phyloP scores from a whole-genome alignment of 805 yeast species.

The Jamesozyma jinghongensis region DNA sequence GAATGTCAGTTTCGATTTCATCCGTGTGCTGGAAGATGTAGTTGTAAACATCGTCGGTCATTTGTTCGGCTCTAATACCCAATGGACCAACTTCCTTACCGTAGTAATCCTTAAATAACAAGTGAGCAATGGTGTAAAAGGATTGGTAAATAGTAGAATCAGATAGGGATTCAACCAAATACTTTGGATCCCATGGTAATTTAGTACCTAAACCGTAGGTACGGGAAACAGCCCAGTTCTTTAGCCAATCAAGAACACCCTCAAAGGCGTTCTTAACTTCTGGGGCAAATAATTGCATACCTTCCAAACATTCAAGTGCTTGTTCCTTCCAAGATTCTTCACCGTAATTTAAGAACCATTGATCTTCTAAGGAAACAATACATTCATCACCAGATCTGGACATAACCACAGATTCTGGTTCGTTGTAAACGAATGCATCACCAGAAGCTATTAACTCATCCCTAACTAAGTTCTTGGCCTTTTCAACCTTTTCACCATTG shows the following conservation, averaged over 20 bases:
- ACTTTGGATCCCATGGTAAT: slow-evolving; percentile 94
- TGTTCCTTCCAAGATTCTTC: slow-evolving; percentile 80
- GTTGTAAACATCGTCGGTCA: slow-evolving; percentile 92
- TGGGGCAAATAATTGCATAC: slow-evolving; percentile 67
- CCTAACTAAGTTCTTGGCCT: slow-evolving; percentile 79
- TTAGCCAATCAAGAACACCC: slow-evolving; percentile 90
- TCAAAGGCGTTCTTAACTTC: slow-evolving; percentile 90
- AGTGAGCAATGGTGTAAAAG: slow-evolving; percentile 81
- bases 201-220: slow-evolving; percentile 91
- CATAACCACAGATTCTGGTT: slow-evolving; percentile 83
- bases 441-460: slow-evolving; percentile 70
- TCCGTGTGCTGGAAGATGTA: slow-evolving; percentile 74
- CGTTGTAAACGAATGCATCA: slow-evolving; percentile 81
- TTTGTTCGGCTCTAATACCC: slow-evolving; percentile 65
- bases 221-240: slow-evolving; percentile 97
- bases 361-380: slow-evolving; percentile 94
- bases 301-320: slow-evolving; percentile 68
- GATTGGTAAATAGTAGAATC: slow-evolving; percentile 96
- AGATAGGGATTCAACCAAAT: slow-evolving; percentile 86
- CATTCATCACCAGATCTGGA: slow-evolving; percentile 97
- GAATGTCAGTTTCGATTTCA: slow-evolving; percentile 43
- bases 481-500: slow-evolving; percentile 83
- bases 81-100: slow-evolving; percentile 70
- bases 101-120: slow-evolving; percentile 77
- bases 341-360: slow-evolving; percentile 97